Evolutionary conservation across 2,329 filamentous ascomycete species (phyloP).

Genomic region (Hymenoscyphus fructigenus): DNA sequence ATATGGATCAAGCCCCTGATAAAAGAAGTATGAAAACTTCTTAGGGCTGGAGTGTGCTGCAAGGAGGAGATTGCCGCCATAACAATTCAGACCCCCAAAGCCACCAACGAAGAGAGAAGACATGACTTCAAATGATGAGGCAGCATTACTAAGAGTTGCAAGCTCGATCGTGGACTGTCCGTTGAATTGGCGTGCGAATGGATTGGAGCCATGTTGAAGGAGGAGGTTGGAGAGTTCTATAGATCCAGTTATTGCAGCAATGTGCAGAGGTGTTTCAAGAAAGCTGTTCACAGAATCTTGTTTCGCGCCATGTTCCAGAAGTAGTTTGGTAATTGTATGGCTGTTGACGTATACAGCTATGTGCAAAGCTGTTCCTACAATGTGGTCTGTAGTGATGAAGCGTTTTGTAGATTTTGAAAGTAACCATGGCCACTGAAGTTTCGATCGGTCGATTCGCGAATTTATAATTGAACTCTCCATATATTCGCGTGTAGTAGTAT

Average conservation of each 20-base stretch:
- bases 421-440: not conserved
- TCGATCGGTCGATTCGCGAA: not conserved
- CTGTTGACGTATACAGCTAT: not conserved
- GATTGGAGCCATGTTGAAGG: not conserved
- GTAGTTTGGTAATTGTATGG: not conserved
- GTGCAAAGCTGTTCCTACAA: not conserved
- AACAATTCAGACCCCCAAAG: not conserved
- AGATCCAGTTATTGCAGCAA: not conserved
- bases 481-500: no score
- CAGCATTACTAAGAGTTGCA: not conserved
- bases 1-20: not conserved
- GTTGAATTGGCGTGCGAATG: not conserved
- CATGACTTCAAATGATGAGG: not conserved
- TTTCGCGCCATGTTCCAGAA: slow-evolving; percentile 5
- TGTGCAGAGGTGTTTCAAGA: not conserved
- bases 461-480: not conserved
- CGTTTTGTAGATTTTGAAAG: not conserved
- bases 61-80: not conserved
- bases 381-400: not conserved
- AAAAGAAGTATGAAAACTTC: not conserved
- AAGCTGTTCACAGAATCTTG: not conserved
- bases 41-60: not conserved
- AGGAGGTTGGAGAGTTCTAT: not conserved
- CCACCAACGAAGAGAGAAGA: not conserved
- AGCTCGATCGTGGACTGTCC: not conserved